Evolutionary conservation across 129 eudicot species (phyloP), one percentile per base, ranked within the genome.

Genomic region (Logfia minima): DNA sequence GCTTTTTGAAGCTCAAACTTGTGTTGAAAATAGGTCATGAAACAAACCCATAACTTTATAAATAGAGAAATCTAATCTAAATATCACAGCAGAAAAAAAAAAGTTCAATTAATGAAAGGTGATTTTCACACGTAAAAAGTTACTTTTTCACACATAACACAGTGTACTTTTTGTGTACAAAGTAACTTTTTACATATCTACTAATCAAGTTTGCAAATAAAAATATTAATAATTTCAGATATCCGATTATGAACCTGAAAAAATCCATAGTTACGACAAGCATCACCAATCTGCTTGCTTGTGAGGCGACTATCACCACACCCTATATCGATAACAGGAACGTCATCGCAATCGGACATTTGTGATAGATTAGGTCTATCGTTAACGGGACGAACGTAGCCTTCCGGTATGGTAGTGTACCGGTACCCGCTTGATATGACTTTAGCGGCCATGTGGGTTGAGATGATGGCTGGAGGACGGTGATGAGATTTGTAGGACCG

Each of bases 301-400:
- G 83, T 75, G 17, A 63, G 79, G 26, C 31, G 7, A 10, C 76
- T 32, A n/a, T 93, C 92, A 0, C 21, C 58, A 24, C 29, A 60
- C 18, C 83, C 86, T 29, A 93, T 55, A 68, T 93, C 96, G 24
- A 93, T 88, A 19, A 93, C 21, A 0, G 98, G 97, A 35, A 90
- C 97, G 52, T 90, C 76, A 35, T 83, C 60, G 63, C 86, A 90
- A 0, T 88, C 82, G 11, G 79, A 77, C 0, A 89, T 92, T 65
- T 80, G 81, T 3, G 96, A 85, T 1, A 87, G 77, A 24, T 84
- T 88, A 5, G 98, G 98, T 14, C 98, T 51, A 1, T 93, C 96
- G 66, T 84, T 78, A n/a, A 78, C 90, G 32, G 98, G 97, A 32
- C 98, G 97, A 75, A 93, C 73, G 28, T 93, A 93, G 34, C 87